Percentiles rank a stretch among this genome's conserved stretches.
These are phyloP conservation scores for Tetrahymena elliotti DNA, from an alignment of 73 alveolate species.

Conservation along the genomic window DNA sequence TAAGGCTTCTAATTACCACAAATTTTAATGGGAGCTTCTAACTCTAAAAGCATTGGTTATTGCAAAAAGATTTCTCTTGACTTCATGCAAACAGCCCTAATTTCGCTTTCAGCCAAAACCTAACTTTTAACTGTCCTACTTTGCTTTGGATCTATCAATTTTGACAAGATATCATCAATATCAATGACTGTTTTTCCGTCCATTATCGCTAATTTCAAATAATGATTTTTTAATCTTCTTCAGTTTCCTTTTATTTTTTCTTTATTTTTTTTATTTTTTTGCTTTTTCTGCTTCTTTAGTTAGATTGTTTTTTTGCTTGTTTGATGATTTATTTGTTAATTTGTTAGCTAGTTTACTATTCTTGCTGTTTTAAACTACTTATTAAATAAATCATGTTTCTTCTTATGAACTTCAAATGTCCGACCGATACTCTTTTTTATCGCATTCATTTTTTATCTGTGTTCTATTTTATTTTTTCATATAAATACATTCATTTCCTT, in stretches of 20 bases:
- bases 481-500: too few species aligned
- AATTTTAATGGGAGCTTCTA: slow-evolving; percentile 56
- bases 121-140: slow-evolving; percentile 16
- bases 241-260: background rate
- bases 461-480: background rate
- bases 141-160: slow-evolving; percentile 18
- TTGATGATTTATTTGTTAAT: background rate
- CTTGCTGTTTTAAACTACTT: background rate
- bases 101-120: slow-evolving; percentile 26
- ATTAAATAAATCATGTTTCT: background rate
- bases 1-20: slow-evolving; percentile 49
- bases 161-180: slow-evolving; percentile 7
- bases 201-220: background rate
- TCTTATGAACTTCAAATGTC: background rate
- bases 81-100: slow-evolving; percentile 22
- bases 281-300: background rate
- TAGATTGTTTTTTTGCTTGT: background rate
- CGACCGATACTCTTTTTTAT: background rate
- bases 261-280: background rate
- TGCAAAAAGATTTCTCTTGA: slow-evolving; percentile 33
- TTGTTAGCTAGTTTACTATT: background rate
- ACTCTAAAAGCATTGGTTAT: slow-evolving; percentile 32
- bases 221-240: background rate
- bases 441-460: background rate
- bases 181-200: background rate